A percentile compares a stretch with the other conserved stretches of the same genome.
phyloP scores from a whole-genome alignment of 768 basidiomycete species.

The Krasilnikovozyma curviuscula region DNA sequence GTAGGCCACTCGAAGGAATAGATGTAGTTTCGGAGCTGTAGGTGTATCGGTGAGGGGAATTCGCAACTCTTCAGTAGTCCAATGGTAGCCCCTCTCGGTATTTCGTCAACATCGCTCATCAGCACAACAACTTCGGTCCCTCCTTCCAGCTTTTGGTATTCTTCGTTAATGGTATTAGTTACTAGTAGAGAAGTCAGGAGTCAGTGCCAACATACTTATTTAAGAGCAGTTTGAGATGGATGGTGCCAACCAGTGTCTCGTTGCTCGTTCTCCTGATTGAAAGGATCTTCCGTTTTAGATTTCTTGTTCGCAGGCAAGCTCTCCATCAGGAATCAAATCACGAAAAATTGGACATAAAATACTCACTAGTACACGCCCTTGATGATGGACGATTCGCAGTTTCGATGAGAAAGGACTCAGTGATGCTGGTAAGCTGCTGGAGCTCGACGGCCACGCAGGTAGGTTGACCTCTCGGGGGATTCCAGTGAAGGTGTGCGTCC shows the following conservation, averaged over 20 bases:
- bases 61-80: constrained; percentile 37
- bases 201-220: too few species aligned
- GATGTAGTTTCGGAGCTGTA: constrained; percentile 42
- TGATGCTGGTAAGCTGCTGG: constrained; percentile 31
- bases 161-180: constrained; percentile 26
- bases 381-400: constrained; percentile 35
- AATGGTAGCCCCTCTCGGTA: constrained; percentile 38
- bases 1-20: constrained; percentile 46
- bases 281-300: constrained; percentile 33
- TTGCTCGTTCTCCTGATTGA: constrained; percentile 35
- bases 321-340: too few species aligned
- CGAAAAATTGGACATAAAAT: too few species aligned
- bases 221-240: too few species aligned
- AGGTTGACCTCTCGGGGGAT: constrained; percentile 21
- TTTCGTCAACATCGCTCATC: constrained; percentile 47
- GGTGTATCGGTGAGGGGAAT: constrained; percentile 37
- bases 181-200: constrained; percentile 37
- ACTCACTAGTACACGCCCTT: constrained; percentile 10
- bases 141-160: constrained; percentile 18
- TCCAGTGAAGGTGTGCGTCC: constrained; percentile 37
- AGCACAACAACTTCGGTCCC: constrained; percentile 28
- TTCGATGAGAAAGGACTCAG: constrained; percentile 38
- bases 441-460: constrained; percentile 28
- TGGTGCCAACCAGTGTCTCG: too few species aligned
- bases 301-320: too few species aligned